A percentile compares a stretch with the other conserved stretches of the same genome.
Conservation (phyloP, 768 basidiomycete genomes). For the Cystofilobasidium bisporidii region DNA sequence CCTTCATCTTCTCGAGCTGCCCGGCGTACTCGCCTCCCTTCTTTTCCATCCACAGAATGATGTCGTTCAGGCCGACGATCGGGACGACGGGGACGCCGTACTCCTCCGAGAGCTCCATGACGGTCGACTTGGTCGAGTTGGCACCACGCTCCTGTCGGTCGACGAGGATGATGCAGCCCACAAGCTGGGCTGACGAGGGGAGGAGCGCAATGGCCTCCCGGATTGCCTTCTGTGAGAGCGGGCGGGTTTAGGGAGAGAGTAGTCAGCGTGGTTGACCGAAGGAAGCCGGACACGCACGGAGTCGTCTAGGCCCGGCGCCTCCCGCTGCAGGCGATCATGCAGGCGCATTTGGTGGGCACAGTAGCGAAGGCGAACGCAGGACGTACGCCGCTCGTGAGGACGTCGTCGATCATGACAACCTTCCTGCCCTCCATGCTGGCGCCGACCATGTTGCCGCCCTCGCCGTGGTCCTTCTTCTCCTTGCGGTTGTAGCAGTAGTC, state of each 20-base stretch:
- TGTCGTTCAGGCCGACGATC: conserved; percentile 73
- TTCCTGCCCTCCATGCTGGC: conserved; percentile 66
- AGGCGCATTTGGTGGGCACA: too few relatives aligned
- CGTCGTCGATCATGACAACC: conserved; percentile 88
- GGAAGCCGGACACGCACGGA: too few relatives aligned
- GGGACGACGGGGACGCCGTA: conserved; percentile 64
- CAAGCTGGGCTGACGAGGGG: conserved; percentile 58
- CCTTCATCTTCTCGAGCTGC: conserved; percentile 61
- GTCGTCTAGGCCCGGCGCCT: too few relatives aligned
- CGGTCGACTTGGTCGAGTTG: conserved; percentile 51
- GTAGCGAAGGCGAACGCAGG: too few relatives aligned
- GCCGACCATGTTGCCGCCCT: conserved; percentile 86
- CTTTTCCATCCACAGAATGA: conserved; percentile 72
- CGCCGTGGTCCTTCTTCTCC: conserved; percentile 90
- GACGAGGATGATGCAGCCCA: conserved; percentile 77
- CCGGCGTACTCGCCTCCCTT: conserved; percentile 50
- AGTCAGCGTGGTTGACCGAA: too few relatives aligned
- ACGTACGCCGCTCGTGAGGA: conserved; percentile 57
- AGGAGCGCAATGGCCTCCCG: conserved; percentile 72
- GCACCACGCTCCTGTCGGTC: conserved; percentile 70
- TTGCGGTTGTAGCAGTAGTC: conserved; percentile 91
- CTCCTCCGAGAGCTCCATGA: conserved; percentile 67
- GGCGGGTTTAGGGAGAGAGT: conserved; percentile 33
- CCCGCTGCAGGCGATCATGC: too few relatives aligned
- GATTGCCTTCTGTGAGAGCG: conserved; percentile 73